Base-by-base conservation (phyloP, 1,139 yeast genomes). In the Diutina pseudorugosa region DNA sequence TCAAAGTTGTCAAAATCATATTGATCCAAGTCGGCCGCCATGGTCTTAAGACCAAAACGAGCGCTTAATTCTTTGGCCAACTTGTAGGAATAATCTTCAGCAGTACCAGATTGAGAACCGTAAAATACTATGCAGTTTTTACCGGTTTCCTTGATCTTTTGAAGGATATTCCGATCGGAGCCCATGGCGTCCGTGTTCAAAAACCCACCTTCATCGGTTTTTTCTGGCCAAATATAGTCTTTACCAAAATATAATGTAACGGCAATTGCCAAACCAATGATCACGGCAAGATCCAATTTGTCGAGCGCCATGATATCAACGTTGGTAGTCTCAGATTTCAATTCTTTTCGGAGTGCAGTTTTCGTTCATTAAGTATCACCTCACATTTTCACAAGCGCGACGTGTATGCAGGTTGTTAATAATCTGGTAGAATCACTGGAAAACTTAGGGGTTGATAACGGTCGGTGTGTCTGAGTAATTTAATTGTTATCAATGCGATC, bases 41-140 rank as follows among this genome's bases (percentile, higher is more conserved):
- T 83, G 8, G 94, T 80, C 59, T 83, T 82, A 61, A 93, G 75
- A 49, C 91, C 91, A 65, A 85, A 91, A 65, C 85, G 79, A 27
- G 95, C 76, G 59, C 83, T 80, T 60, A 93, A 81, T 66, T 93
- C 98, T 66, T 90, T 90, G 51, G 96, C 81, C 60, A 90, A 82
- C 65, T 94, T 87, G 60, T 86, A 79, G 20, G 97, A 95, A 62
- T 90, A 93, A 65, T 93, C 98, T 69, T 93, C 98, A 51, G 98
- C 96, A n/a, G 99, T 93, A 59, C 99, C 99, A 12, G 99, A 94
- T 70, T 93, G 99, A 5, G 98, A 91, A 5, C 96, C 98, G 65
- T 78, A 94, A 58, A 93, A 79, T n/a, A 93, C 83, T 45, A 86
- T 73, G 51, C 87, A 84, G 60, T 86, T 84, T 68, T 93, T 91